These are phyloP conservation scores for Citrus hindsii DNA, from an alignment of 345 rosid genomes.

Conservation along the genomic window DNA sequence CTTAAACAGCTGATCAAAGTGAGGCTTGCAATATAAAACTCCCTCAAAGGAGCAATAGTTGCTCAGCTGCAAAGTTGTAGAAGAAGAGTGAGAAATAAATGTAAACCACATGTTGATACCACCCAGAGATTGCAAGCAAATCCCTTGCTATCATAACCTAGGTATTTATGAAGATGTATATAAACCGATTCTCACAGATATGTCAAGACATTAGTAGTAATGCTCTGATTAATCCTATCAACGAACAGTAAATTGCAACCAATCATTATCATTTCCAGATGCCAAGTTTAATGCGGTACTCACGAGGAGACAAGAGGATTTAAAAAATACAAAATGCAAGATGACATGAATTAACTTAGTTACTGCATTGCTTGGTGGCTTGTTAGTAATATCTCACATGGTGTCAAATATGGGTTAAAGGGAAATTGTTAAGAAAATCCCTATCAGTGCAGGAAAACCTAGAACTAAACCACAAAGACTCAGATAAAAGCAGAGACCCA, in stretches of 20 bases:
- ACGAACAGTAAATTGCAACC: neutral
- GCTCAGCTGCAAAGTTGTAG: constrained; percentile 42
- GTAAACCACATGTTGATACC: neutral
- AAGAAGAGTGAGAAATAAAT: constrained; percentile 1
- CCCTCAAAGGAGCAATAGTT: constrained; percentile 71
- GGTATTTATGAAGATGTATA: neutral
- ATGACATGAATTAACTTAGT: neutral
- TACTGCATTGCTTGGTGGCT: neutral
- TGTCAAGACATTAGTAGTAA: neutral
- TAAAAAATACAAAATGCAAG: neutral
- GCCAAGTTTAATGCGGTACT: neutral
- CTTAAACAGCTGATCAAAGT: constrained; percentile 72
- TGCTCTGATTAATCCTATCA: neutral
- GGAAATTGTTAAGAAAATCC: neutral
- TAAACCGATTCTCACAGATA: neutral
- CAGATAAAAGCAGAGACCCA: neutral
- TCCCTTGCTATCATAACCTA: neutral
- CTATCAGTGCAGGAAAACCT: neutral
- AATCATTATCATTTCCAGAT: neutral
- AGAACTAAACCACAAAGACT: neutral
- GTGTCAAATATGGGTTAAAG: neutral
- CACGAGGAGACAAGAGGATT: neutral
- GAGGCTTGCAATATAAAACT: constrained; percentile 77
- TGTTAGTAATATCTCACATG: neutral
- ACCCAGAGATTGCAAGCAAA: neutral